Conservation (phyloP, 805 yeast genomes). For the Lachancea lanzarotensis region DNA sequence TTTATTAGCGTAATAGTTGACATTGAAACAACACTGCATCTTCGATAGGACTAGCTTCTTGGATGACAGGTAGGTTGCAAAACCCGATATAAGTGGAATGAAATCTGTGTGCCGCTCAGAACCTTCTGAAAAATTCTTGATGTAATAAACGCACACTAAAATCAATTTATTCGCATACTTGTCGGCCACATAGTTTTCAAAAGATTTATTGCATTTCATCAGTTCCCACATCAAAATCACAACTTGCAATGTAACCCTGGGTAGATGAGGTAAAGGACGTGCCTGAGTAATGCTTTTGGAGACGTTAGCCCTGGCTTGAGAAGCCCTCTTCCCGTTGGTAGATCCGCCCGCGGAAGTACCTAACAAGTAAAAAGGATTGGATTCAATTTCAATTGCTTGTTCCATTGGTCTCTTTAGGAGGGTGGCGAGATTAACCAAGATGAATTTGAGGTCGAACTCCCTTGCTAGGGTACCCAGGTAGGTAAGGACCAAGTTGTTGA, state of each 20-base stretch:
- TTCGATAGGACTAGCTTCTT: conserved; percentile 34
- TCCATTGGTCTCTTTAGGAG: conserved; percentile 44
- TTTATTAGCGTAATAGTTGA: conserved; percentile 37
- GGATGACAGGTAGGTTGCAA: conserved; percentile 45
- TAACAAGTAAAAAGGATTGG: conserved; percentile 31
- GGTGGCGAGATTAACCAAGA: conserved; percentile 42
- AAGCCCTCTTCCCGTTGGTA: conserved; percentile 8
- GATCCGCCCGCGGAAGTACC: conserved; percentile 12
- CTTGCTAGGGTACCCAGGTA: conserved; percentile 47
- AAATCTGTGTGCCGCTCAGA: conserved; percentile 22
- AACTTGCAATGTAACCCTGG: conserved; percentile 52
- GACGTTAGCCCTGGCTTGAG: conserved; percentile 8
- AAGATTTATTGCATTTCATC: conserved; percentile 60
- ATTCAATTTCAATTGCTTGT: conserved; percentile 33
- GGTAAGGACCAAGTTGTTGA: conserved; percentile 4
- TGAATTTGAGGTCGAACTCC: conserved; percentile 46
- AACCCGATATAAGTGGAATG: conserved; percentile 45
- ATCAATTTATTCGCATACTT: conserved; percentile 48
- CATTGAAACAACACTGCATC: conserved; percentile 41
- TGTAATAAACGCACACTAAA: conserved; percentile 49
- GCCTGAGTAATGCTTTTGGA: conserved; percentile 1
- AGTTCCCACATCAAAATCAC: conserved; percentile 69
- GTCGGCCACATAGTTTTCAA: conserved; percentile 40
- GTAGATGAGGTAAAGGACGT: conserved; percentile 30
- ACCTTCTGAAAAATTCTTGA: conserved; percentile 37